A percentile compares a stretch with the other conserved stretches of the same genome.
Conservation (phyloP, 345 rosid species). For the Salix suchowensis region DNA sequence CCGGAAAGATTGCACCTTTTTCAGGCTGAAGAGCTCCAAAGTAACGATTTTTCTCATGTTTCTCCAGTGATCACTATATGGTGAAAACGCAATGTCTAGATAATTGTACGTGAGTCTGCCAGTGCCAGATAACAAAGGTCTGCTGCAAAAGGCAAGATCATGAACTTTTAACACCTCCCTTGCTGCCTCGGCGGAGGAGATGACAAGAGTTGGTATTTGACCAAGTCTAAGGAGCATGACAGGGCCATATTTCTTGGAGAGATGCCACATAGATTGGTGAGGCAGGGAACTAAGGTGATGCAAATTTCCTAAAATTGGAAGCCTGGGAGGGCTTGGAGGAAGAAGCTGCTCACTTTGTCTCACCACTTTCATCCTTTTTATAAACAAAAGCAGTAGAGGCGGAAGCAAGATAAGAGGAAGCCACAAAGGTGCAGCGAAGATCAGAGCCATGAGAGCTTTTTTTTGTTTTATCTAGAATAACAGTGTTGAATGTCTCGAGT, state of each 20-base stretch:
- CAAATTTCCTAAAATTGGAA: constrained; percentile 7
- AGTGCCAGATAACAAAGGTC: constrained; percentile 4
- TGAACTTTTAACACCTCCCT: constrained; percentile 13
- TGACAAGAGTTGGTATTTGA: neutral
- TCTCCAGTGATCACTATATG: constrained; percentile 18
- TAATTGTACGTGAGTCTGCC: constrained; percentile 12
- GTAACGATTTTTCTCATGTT: constrained; percentile 1
- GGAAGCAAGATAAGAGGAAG: neutral
- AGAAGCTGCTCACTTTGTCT: neutral
- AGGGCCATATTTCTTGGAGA: neutral
- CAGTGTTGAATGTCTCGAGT: no score
- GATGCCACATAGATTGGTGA: neutral
- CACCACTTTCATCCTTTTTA: neutral
- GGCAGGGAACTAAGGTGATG: constrained; percentile 5
- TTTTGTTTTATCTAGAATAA: neutral
- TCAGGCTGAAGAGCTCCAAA: constrained; percentile 13
- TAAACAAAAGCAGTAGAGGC: neutral
- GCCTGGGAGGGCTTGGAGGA: constrained; percentile 12
- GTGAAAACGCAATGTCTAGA: constrained; percentile 17
- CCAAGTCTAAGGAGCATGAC: constrained; percentile 5
- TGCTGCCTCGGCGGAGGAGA: constrained; percentile 28
- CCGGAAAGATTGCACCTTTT: constrained; percentile 18
- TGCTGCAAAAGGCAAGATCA: constrained; percentile 15
- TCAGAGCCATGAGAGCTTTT: neutral
- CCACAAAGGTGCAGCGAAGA: neutral